phyloP scores from a whole-genome alignment of 768 basidiomycete species.

The Lactifluus hygrophoroides region DNA sequence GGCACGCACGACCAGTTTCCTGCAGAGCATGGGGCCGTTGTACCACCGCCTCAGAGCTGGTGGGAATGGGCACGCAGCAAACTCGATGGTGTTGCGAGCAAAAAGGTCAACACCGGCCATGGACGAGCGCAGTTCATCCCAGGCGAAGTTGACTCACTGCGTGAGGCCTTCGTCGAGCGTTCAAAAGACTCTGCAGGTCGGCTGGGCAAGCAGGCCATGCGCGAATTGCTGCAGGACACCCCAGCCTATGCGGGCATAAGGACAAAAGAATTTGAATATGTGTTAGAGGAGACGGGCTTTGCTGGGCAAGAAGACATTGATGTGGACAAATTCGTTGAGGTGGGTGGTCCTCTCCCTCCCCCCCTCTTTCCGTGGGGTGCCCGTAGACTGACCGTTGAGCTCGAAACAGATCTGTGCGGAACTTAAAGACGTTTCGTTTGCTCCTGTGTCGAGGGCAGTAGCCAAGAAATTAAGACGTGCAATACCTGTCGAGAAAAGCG shows the following conservation, averaged over 20 bases:
- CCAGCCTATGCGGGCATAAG: slow-evolving; percentile 52
- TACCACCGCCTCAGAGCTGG: slow-evolving; percentile 6
- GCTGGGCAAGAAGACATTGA: slow-evolving; percentile 45
- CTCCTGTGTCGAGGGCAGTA: slow-evolving; percentile 27
- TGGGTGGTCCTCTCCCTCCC: slow-evolving; percentile 28
- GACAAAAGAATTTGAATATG: slow-evolving; percentile 61
- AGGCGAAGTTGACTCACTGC: slow-evolving; percentile 39
- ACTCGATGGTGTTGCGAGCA: background rate
- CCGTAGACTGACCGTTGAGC: background rate
- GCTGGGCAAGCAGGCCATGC: slow-evolving; percentile 32
- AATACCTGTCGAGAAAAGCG: slow-evolving; percentile 48
- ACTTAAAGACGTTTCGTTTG: slow-evolving; percentile 56
- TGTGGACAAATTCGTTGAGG: slow-evolving; percentile 86
- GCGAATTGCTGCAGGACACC: slow-evolving; percentile 25
- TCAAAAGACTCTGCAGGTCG: slow-evolving; percentile 28
- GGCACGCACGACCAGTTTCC: slow-evolving; percentile 49
- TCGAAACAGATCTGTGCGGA: slow-evolving; percentile 55
- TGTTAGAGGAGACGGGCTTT: slow-evolving; percentile 70
- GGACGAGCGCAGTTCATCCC: slow-evolving; percentile 47
- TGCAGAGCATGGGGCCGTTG: slow-evolving; percentile 69
- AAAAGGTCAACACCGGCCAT: slow-evolving; percentile 26
- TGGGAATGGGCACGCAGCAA: slow-evolving; percentile 5
- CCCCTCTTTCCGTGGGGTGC: background rate
- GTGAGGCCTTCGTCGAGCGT: slow-evolving; percentile 28
- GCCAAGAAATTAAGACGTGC: slow-evolving; percentile 32